phyloP scores from a whole-genome alignment of 1,139 yeast genomes.

The Cylindricascospora bacillispora region DNA sequence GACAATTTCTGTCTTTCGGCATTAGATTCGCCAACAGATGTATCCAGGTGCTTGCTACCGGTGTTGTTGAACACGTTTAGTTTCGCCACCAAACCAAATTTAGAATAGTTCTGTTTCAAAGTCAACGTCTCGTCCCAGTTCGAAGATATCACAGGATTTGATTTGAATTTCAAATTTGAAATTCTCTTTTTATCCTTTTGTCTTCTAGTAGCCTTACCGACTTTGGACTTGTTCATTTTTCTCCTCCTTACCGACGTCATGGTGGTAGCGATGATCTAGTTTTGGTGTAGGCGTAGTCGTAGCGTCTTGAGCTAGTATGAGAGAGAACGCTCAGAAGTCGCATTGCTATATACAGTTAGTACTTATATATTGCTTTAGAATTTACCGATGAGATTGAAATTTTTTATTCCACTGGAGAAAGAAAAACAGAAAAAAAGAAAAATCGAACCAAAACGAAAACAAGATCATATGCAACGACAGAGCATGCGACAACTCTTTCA shows the following conservation, averaged over 20 bases:
- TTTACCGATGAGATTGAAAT: too few species aligned
- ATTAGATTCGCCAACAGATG: too few species aligned
- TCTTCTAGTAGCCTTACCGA: conserved; percentile 55
- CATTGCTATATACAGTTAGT: too few species aligned
- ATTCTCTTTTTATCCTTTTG: conserved; percentile 52
- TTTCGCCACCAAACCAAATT: conserved; percentile 59
- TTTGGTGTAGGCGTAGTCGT: too few species aligned
- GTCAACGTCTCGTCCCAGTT: conserved; percentile 85
- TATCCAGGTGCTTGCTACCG: background rate
- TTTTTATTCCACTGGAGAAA: too few species aligned
- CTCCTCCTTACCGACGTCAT: conserved; percentile 82
- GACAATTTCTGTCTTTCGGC: conserved; percentile 43
- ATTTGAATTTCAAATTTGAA: conserved; percentile 35
- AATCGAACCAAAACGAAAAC: too few species aligned
- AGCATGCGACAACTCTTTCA: too few species aligned
- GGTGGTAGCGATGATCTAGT: background rate
- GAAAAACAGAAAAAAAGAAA: too few species aligned
- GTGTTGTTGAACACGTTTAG: conserved; percentile 29
- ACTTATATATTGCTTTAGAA: too few species aligned
- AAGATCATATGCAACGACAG: too few species aligned
- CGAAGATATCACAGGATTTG: conserved; percentile 74
- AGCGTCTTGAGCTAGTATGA: too few species aligned
- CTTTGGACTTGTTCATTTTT: conserved; percentile 66
- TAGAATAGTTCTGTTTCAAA: conserved; percentile 68
- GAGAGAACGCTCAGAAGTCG: too few species aligned